Evolutionary conservation across 139 green algal species (phyloP).

Genomic region (Deuterostichococcus epilithicus): DNA sequence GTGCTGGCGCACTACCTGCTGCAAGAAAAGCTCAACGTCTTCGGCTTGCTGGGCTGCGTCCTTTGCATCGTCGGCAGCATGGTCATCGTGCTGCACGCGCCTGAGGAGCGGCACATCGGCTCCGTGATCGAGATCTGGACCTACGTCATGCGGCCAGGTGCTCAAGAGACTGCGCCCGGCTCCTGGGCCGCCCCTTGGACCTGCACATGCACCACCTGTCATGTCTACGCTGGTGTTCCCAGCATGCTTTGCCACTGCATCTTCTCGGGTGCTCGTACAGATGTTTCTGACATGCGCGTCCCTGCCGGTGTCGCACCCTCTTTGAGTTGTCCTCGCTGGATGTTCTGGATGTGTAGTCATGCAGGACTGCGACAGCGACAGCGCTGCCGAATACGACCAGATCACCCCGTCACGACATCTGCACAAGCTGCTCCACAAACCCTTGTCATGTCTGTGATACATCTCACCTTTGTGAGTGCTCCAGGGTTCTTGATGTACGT

Average conservation of each 20-base stretch:
- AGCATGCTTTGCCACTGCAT: no score
- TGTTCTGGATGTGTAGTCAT: neutral
- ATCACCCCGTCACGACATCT: neutral
- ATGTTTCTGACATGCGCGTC: no score
- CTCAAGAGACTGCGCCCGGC: no score
- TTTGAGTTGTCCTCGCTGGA: no score
- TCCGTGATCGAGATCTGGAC: conserved; percentile 81
- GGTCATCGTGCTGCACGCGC: conserved; percentile 91
- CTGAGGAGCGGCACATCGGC: conserved; percentile 67
- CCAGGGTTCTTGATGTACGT: conserved; percentile 86
- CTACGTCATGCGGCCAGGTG: conserved; percentile 81
- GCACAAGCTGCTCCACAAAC: neutral
- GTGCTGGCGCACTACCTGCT: conserved; percentile 90
- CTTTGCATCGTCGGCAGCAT: conserved; percentile 89
- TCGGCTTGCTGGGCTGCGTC: conserved; percentile 88
- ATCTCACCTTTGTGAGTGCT: neutral
- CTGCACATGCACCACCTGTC: no score
- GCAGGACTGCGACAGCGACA: neutral
- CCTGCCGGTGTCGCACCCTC: no score
- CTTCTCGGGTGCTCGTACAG: no score
- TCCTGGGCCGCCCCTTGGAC: no score
- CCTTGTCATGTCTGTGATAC: neutral
- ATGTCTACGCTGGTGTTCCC: no score
- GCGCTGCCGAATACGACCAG: no score
- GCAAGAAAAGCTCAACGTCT: conserved; percentile 87